Conservation (phyloP, 352 stramenopile species). For the Achlya hypogyna region DNA sequence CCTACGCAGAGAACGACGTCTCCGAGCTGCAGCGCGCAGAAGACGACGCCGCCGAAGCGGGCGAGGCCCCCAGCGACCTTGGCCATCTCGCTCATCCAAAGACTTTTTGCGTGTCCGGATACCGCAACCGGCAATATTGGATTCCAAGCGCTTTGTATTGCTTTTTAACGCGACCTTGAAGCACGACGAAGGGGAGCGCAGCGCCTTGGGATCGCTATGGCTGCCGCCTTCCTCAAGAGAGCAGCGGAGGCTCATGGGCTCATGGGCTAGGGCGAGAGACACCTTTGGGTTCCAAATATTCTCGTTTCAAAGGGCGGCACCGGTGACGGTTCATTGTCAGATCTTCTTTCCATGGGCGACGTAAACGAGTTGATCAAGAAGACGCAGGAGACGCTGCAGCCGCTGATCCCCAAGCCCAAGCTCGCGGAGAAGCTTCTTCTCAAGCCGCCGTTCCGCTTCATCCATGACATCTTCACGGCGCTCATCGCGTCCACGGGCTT, state of each 20-base stretch:
- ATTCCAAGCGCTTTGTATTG: too few species aligned
- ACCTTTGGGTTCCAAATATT: too few species aligned
- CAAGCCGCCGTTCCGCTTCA: constrained; percentile 95
- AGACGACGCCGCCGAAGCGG: constrained; percentile 64
- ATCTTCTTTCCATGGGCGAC: constrained; percentile 10
- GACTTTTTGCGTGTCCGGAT: constrained; percentile 7
- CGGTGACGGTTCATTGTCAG: not conserved
- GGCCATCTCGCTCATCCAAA: not conserved
- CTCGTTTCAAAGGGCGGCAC: too few species aligned
- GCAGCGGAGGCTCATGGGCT: too few species aligned
- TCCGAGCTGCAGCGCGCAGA: constrained; percentile 52
- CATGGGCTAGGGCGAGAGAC: too few species aligned
- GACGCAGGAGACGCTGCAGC: constrained; percentile 79
- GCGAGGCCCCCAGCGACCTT: constrained; percentile 26
- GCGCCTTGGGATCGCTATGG: too few species aligned
- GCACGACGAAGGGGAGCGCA: not conserved
- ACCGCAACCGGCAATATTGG: not conserved
- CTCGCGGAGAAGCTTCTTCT: constrained; percentile 91
- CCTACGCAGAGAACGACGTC: constrained; percentile 85
- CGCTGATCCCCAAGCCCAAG: constrained; percentile 90
- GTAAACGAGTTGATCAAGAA: constrained; percentile 44
- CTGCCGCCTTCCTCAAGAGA: too few species aligned
- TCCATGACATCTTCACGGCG: constrained; percentile 91
- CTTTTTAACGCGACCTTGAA: too few species aligned
- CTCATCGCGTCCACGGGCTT: constrained; percentile 84